phyloP scores from a whole-genome alignment of 2,329 filamentous ascomycete genomes.

The Calonectria pteridis region DNA sequence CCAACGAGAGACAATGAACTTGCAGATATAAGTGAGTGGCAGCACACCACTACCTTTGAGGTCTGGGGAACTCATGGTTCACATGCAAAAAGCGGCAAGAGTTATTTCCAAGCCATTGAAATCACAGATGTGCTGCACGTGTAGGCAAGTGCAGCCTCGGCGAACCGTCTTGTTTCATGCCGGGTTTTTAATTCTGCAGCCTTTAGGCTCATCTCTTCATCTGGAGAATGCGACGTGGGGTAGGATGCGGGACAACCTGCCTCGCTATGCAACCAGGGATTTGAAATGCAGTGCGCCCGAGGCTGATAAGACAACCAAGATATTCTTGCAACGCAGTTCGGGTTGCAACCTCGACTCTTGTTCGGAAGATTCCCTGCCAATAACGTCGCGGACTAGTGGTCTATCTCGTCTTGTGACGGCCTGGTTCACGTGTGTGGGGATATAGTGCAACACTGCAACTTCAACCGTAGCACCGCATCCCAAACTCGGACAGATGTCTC shows the following conservation, averaged over 20 bases:
- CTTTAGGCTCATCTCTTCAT: neutral
- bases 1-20: neutral
- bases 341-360: neutral
- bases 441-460: conserved; percentile 18
- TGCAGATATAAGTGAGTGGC: neutral
- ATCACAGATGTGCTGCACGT: neutral
- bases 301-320: neutral
- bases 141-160: neutral
- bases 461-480: neutral
- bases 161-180: neutral
- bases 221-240: neutral
- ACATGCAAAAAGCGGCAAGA: neutral
- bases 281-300: neutral
- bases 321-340: neutral
- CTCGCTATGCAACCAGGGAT: neutral
- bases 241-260: conserved; percentile 9
- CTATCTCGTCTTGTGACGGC: conserved; percentile 16
- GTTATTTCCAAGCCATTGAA: neutral
- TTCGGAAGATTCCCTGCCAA: neutral
- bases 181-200: neutral
- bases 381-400: neutral
- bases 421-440: conserved; percentile 9
- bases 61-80: neutral
- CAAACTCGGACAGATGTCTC: neutral
- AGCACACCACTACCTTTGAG: neutral